Conservation (phyloP, 2,329 filamentous ascomycete species). For the Biscogniauxia sp. region DNA sequence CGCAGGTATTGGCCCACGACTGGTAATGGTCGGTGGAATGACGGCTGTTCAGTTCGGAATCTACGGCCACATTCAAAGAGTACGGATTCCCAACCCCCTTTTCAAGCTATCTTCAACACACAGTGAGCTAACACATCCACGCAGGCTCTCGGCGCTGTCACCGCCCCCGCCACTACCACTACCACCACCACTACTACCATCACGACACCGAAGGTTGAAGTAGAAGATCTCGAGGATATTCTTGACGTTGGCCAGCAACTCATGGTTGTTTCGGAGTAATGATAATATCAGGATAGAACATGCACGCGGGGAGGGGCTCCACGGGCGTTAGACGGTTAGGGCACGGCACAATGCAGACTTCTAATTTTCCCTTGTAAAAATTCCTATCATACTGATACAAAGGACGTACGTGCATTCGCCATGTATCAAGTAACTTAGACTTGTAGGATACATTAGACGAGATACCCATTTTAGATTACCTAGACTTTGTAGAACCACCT, state of each 20-base stretch:
- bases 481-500: not conserved
- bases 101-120: not conserved
- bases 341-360: not conserved
- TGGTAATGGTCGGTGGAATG: constrained; percentile 29
- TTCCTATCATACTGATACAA: not conserved
- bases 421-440: not conserved
- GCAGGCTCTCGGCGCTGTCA: not conserved
- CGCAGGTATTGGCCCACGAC: constrained; percentile 22
- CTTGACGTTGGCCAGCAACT: not conserved
- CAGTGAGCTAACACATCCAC: not conserved
- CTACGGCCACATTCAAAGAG: constrained; percentile 27
- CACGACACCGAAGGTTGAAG: not conserved
- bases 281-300: not conserved
- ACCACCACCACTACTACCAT: not conserved
- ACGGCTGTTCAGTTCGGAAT: constrained; percentile 27
- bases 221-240: not conserved
- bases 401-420: not conserved
- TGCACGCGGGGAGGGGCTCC: not conserved
- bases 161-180: too few species aligned
- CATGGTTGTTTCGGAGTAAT: not conserved
- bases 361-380: not conserved
- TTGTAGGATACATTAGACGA: not conserved
- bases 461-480: not conserved
- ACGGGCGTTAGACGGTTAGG: not conserved
- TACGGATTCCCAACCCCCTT: not conserved